Base-by-base conservation (phyloP, 352 stramenopile genomes). In the Pythium rishiriense region DNA sequence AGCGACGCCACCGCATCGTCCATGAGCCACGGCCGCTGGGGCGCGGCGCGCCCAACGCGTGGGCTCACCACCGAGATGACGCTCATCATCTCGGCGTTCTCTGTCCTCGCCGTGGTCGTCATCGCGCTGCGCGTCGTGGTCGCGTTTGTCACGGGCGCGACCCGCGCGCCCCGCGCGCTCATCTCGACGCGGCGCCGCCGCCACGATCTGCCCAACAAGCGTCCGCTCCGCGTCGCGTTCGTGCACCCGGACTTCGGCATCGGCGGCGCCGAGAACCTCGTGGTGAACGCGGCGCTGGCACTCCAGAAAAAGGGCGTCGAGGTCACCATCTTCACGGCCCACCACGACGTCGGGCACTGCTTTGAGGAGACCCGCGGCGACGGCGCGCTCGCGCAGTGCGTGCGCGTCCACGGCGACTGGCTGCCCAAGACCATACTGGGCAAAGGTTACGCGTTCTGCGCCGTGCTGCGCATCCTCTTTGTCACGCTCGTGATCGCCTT, bases 241-340 rank as follows among this genome's bases (percentile, higher is more conserved):
- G 63, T 99, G 51, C 97, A 99, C 76, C 93, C 98, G 12, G 97
- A 99, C 75, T 96, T 99, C 28, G 97, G 97, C 43, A 99, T 99
- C 57, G 97, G 97, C 56, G 97, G 97, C 42, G 97, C 96, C 7
- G 97, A 99, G 68, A 93, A 95, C 70, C 85, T 98, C 43, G 83
- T 98, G 19, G 91, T 98, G 39, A 97, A 97, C 69, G 87, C 88
- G 6, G 93, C 91, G 15, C 69, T 97, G 21, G 91, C 85, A 33
- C 76, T 98, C 45, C 85, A 97, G 66, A 76, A 89, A 19, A 85
- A 88, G 12, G 84, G 84, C 29, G 82, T 87, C 48, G 66, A 85
- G 24, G 91, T 99, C 6, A 81, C 80, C 15, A 93, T 99, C 53
- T 98, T 98, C 69, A 99, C 97, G 25, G 96, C 97, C 17, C 95